Percentiles rank a stretch among this genome's conserved stretches.
Conservation (phyloP, 106 monocot genomes). For the Platanthera zijinensis region DNA sequence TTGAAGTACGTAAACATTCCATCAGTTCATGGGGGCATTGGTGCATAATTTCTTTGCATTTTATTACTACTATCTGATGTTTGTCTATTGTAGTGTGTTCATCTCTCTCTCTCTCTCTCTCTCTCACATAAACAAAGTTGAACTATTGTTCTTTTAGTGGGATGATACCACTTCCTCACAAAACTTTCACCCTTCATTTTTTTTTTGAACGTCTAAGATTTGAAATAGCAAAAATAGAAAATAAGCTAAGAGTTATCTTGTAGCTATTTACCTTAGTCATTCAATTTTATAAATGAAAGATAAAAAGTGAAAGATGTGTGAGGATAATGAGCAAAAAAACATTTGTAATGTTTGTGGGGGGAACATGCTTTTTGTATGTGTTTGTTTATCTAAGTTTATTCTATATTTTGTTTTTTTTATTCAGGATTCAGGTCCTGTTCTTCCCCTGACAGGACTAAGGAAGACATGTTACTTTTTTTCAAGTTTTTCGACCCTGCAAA, state of each 20-base stretch:
- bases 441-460: constrained; percentile 82
- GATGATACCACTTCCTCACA: too few species aligned
- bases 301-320: too few species aligned
- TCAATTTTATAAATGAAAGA: too few species aligned
- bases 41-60: neutral
- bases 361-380: neutral
- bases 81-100: neutral
- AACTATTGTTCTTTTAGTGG: too few species aligned
- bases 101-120: neutral
- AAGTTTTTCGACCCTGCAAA: constrained; percentile 90
- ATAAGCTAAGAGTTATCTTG: too few species aligned
- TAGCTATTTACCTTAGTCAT: too few species aligned
- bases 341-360: too few species aligned
- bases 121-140: too few species aligned
- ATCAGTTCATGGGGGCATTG: neutral
- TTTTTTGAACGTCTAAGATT: too few species aligned
- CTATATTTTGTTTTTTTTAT: neutral
- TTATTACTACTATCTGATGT: neutral
- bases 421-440: constrained; percentile 57
- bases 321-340: too few species aligned
- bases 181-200: too few species aligned
- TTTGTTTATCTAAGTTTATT: neutral
- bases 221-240: too few species aligned
- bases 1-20: constrained; percentile 22
- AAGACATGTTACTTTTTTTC: constrained; percentile 89